Evolutionary conservation across 78 protist species (phyloP), one percentile per base, ranked within the genome.

Genomic region (Chrysochromulina parva): DNA sequence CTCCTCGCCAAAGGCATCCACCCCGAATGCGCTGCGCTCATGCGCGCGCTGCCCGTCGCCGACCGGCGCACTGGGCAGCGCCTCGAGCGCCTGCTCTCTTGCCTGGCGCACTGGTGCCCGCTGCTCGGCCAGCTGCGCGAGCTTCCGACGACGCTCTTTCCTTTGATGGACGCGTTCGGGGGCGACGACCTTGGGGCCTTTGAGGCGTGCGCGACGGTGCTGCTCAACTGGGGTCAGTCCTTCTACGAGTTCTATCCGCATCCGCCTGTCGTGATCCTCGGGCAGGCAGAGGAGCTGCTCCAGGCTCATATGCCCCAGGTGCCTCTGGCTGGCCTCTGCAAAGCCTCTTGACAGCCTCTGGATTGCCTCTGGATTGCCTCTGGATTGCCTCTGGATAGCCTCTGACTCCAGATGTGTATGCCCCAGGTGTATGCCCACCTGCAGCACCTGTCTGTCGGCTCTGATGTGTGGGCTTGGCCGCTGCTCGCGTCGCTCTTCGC

Each of bases 41-140:
- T 11, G 28, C 24, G 11, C 28, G 50, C 14, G 38, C 66, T n/a
- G 58, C 89, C 92, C 24, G 17, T 92, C 48, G 53, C 55, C 0
- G 48, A n/a, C 78, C 78, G 78, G 53, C 28, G 78, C 50, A 1
- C 11, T 50, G 1, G 13, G 10, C 62, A 22, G 24, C 6, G 57
- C 62, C 19, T 92, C 59, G 90, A 88, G 86, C 48, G 60, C 48
- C 84, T 76, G 2, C 62, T 88, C n/a, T 22, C 78, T 3, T 19
- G 74, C 19, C 94, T 92, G 6, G 76, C 88, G 11, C 89, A 88
- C 87, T 74, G 85, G 73, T 6, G 57, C 48, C 94, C 94, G 54
- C 22, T 82, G 47, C 48, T 92, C 7, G 82, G 55, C 9, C 74
- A 69, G 89, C 20, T 19, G 13, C 7, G 11, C 47, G 84, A 4